Base-by-base conservation (phyloP, 2,329 filamentous ascomycete species). In the Lasiodiplodia sp. region DNA sequence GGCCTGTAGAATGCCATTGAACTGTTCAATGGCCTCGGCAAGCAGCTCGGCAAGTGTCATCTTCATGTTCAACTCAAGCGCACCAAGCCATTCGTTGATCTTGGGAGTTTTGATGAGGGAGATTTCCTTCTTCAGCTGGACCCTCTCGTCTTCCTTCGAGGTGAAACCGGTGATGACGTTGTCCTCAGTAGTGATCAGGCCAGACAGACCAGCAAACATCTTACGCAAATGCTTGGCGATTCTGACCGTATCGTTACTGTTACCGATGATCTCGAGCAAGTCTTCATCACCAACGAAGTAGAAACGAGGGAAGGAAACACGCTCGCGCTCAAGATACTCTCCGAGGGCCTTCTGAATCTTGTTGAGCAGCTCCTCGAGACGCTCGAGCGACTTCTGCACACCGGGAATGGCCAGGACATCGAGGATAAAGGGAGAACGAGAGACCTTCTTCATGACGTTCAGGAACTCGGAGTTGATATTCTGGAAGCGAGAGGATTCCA, bases 281-380 rank as follows among this genome's bases (percentile, higher is more conserved):
- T 99, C 96, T 78, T 99, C 96, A 75, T 99, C 96, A 79, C 96
- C 96, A 68, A 99, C 96, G 75, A 99, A 99, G 84, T 99, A 99
- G 85, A 99, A 99, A 69, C 96, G 90, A 55, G 96, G 96, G 83
- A 99, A 99, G 0, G 95, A 97, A 0, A 98, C 92, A 81, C 96
- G 91, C 82, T 99, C 96, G 76, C 96, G 94, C 81, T 99, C 96
- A 44, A 99, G 89, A 76, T 99, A 99, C 83, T 99, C 96, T 81
- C 96, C 96, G 11, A 99, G 88, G 2, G 96, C 96, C 82, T 99
- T 99, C 76, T 99, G 96, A 70, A 99, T 99, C 85, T 98, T 98
- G 87, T 97, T 97, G 68, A 99, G 87, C 73, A 98, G 86, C 78
- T 99, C 96, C n/a, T 95, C 95, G 66, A 99, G 86, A 73, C 96